A percentile compares a stretch with the other conserved stretches of the same genome.
phyloP scores from a whole-genome alignment of 305 asterid species.

The Fraxinus sp. region DNA sequence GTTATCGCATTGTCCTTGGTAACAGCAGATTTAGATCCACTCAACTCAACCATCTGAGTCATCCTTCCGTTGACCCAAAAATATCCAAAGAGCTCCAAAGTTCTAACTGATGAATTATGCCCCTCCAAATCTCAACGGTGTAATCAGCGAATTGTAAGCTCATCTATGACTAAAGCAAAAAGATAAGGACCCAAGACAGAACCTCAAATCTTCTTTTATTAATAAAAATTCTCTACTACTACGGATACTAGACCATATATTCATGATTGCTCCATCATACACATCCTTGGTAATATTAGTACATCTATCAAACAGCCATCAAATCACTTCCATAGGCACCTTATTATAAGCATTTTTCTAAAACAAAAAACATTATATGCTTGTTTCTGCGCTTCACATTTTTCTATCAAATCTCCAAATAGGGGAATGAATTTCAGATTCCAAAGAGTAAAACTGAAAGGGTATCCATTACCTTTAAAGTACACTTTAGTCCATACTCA shows the following conservation, averaged over 20 bases:
- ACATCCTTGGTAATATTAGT: background rate
- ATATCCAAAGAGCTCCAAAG: background rate
- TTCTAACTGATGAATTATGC: background rate
- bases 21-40: background rate
- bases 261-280: background rate
- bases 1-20: background rate
- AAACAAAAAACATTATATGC: background rate
- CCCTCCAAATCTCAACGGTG: background rate
- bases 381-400: background rate
- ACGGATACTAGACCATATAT: background rate
- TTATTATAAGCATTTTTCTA: background rate
- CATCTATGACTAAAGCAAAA: background rate
- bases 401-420: conserved; percentile 1
- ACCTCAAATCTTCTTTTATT: background rate
- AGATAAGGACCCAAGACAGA: background rate
- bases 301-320: background rate
- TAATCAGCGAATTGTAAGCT: background rate
- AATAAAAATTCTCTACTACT: background rate
- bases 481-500: background rate
- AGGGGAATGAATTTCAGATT: background rate
- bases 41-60: background rate
- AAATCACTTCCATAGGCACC: background rate
- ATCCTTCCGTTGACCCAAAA: background rate
- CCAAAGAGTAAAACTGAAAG: background rate
- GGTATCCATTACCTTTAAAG: background rate